Evolutionary conservation across 2,329 filamentous ascomycete genomes (phyloP).

Genomic region (Xylaria sp.): DNA sequence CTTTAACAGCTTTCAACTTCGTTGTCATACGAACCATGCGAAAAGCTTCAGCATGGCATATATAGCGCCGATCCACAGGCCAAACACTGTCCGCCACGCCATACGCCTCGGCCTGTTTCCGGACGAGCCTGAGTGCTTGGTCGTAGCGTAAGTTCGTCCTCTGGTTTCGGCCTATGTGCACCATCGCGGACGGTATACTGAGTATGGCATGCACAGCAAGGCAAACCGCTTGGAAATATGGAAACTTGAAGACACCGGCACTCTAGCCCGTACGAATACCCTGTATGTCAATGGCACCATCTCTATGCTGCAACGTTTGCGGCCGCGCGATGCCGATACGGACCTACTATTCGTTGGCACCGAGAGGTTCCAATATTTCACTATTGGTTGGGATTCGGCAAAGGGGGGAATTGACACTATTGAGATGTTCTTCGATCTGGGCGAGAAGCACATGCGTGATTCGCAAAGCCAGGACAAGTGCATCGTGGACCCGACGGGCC

Average conservation of each 20-base stretch:
- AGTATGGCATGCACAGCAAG: constrained; percentile 66
- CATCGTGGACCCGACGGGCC: constrained; percentile 82
- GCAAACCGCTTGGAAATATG: constrained; percentile 89
- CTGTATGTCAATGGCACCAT: constrained; percentile 86
- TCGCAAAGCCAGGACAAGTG: constrained; percentile 86
- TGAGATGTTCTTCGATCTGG: constrained; percentile 63
- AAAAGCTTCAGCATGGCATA: constrained; percentile 79
- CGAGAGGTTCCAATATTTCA: constrained; percentile 90
- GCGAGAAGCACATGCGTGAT: constrained; percentile 75
- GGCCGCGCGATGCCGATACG: constrained; percentile 76
- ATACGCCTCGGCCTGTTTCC: constrained; percentile 81
- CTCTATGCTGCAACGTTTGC: constrained; percentile 83
- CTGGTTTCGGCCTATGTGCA: background rate
- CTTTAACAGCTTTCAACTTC: constrained; percentile 7
- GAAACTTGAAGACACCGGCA: constrained; percentile 72
- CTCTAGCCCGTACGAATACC: constrained; percentile 67
- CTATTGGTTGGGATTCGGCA: constrained; percentile 80
- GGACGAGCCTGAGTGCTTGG: constrained; percentile 80
- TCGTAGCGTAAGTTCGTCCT: constrained; percentile 78
- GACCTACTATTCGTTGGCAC: constrained; percentile 95
- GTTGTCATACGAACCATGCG: constrained; percentile 40
- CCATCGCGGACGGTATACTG: constrained; percentile 43
- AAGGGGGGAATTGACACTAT: constrained; percentile 62
- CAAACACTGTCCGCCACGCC: constrained; percentile 91
- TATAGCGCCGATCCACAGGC: constrained; percentile 89